These are phyloP conservation scores for Coemansia sp. DNA, from an alignment of 371 early-diverging fungal genomes.

Conservation along the genomic window DNA sequence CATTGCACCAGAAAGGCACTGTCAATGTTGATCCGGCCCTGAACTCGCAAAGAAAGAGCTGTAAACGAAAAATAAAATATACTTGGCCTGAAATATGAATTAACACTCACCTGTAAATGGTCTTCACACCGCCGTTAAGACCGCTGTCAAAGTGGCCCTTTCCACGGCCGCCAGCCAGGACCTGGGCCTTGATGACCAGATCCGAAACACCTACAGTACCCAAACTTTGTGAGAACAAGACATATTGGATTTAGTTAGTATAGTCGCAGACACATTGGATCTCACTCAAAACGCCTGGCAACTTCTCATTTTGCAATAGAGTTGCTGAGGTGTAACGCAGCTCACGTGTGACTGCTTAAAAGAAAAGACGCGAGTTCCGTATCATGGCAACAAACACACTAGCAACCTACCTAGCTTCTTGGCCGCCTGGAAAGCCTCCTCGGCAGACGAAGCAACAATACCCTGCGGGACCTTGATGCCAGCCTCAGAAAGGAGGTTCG, in stretches of 20 bases:
- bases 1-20: background rate
- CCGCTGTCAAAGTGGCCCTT: conserved; percentile 95
- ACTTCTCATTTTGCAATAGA: background rate
- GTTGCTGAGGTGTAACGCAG: background rate
- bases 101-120: conserved; percentile 80
- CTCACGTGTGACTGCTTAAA: conserved; percentile 11
- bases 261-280: background rate
- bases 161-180: conserved; percentile 98
- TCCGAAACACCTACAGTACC: conserved; percentile 68
- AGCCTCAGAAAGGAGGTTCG: conserved; percentile 85
- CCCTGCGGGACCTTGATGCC: conserved; percentile 86
- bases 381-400: background rate
- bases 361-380: background rate
- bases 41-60: too few species aligned
- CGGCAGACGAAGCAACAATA: conserved; percentile 81
- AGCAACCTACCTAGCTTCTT: conserved; percentile 69
- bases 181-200: conserved; percentile 97
- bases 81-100: background rate
- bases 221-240: conserved; percentile 1
- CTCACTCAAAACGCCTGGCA: background rate
- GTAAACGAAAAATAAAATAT: too few species aligned
- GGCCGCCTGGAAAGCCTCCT: conserved; percentile 87
- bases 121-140: conserved; percentile 94
- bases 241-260: background rate
- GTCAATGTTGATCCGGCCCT: background rate